These are phyloP conservation scores for Aurinia saxatilis DNA, from an alignment of 345 rosid species.

Conservation along the genomic window DNA sequence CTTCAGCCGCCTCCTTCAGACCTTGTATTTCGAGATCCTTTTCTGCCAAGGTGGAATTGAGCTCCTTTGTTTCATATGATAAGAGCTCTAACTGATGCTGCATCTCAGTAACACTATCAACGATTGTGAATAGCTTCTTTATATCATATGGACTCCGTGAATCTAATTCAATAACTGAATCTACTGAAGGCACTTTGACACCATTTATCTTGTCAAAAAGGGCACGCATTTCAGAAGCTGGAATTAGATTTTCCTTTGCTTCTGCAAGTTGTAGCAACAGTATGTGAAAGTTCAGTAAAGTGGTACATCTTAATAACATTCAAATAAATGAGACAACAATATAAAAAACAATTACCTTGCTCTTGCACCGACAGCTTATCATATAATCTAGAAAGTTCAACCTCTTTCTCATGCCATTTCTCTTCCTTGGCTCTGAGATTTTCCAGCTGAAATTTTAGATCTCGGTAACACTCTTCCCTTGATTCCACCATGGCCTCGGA, in stretches of 20 bases:
- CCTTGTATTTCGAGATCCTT: constrained; percentile 53
- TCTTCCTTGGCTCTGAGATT: constrained; percentile 39
- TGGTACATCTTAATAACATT: constrained; percentile 9
- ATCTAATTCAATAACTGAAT: constrained; percentile 31
- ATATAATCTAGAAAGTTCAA: constrained; percentile 39
- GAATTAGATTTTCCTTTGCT: constrained; percentile 41
- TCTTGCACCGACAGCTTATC: constrained; percentile 34
- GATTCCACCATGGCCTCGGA: constrained; percentile 50
- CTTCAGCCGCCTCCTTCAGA: constrained; percentile 44
- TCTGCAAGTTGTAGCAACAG: constrained; percentile 35
- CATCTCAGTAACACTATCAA: constrained; percentile 46
- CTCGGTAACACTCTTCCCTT: constrained; percentile 41
- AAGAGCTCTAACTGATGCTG: constrained; percentile 45
- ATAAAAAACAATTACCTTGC: constrained; percentile 37
- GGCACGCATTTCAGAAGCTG: constrained; percentile 41
- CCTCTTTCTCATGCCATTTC: constrained; percentile 60
- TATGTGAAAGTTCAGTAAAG: neutral
- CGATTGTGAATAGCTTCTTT: constrained; percentile 47
- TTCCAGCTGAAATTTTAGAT: constrained; percentile 40
- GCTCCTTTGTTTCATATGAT: constrained; percentile 45
- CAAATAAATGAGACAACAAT: neutral
- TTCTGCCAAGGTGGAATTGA: constrained; percentile 43
- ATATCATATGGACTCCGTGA: constrained; percentile 35
- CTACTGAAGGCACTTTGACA: constrained; percentile 39
- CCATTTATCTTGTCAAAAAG: constrained; percentile 51